Percentiles rank a stretch among this genome's conserved stretches.
phyloP scores from a whole-genome alignment of 768 basidiomycete genomes.

The Pluteus cervinus region DNA sequence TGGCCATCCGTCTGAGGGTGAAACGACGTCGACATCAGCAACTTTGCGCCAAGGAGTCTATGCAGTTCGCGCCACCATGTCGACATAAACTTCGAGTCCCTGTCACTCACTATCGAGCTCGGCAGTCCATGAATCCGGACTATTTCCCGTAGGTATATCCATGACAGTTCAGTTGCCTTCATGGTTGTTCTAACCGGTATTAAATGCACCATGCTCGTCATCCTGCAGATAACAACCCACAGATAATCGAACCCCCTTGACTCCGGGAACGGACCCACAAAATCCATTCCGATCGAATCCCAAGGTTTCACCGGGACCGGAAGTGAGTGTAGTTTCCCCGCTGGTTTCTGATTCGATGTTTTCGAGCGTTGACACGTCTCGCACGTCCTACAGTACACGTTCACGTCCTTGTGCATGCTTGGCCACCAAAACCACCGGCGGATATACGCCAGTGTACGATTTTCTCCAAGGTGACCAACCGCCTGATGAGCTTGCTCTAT shows the following conservation, averaged over 20 bases:
- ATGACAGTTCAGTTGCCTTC: constrained; percentile 14
- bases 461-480: constrained; percentile 22
- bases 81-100: constrained; percentile 27
- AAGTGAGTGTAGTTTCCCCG: constrained; percentile 19
- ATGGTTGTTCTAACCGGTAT: constrained; percentile 13
- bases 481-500: constrained; percentile 19
- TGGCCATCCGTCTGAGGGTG: constrained; percentile 36
- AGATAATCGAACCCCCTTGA: constrained; percentile 16
- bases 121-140: constrained; percentile 20
- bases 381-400: constrained; percentile 13
- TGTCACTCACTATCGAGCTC: constrained; percentile 19
- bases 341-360: constrained; percentile 5
- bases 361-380: constrained; percentile 14
- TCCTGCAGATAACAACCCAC: constrained; percentile 17
- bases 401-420: constrained; percentile 5
- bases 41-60: constrained; percentile 18
- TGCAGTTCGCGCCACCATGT: constrained; percentile 23
- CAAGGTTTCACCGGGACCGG: constrained; percentile 21
- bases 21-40: constrained; percentile 30
- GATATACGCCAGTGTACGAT: constrained; percentile 9
- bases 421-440: constrained; percentile 24
- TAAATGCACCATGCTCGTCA: constrained; percentile 21
- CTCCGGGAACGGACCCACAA: constrained; percentile 24
- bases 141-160: constrained; percentile 16
- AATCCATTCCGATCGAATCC: constrained; percentile 29